Evolutionary conservation across 2,329 filamentous ascomycete genomes (phyloP), one percentile per base, ranked within the genome.

Genomic region (Coleophoma crateriformis): DNA sequence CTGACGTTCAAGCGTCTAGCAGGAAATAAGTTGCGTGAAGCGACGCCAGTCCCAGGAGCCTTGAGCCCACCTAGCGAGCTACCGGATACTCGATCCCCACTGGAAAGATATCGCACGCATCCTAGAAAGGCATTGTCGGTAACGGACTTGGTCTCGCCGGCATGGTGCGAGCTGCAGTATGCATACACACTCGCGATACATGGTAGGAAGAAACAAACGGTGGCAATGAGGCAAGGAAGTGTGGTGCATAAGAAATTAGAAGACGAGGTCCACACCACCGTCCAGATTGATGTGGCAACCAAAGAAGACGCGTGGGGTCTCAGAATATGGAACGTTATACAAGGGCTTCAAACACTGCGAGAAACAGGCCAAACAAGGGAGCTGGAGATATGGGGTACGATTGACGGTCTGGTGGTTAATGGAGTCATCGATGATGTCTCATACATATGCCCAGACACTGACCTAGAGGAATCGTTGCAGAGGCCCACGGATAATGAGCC

Each of bases 151-250:
- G 82, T 91, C 0, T 87, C 89, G 1, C 91, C 91, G 2, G 85
- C 91, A 7, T 99, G 94, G 94, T 99, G 94, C 66, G 92, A 99
- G 68, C 68, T 97, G 51, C 91, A 97, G 66, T 95, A 96, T 61
- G 90, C 84, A 75, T 96, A 95, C 69, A 88, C 83, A 0, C 76
- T 99, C 48, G 88, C 84, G 3, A 84, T 81, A 48, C 81, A 85
- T 62, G 94, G 92, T 1, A 81, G 80, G 50, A 91, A 87, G 64
- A 85, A 79, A 48, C 76, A 76, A 33, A 97, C 91, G 1, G 68
- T 79, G 2, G 90, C 89, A 0, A 99, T 99, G 94, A 85, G 84
- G 64, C 78, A 82, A 47, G 94, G 94, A 0, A 85, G 82, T 35
- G 82, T 77, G 35, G 81, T 97, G 11, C 94, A 99, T 59, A 82